A percentile compares a stretch with the other conserved stretches of the same genome.
Evolutionary conservation across 805 yeast genomes (phyloP).

Genomic region (Hanseniaspora valbyensis): DNA sequence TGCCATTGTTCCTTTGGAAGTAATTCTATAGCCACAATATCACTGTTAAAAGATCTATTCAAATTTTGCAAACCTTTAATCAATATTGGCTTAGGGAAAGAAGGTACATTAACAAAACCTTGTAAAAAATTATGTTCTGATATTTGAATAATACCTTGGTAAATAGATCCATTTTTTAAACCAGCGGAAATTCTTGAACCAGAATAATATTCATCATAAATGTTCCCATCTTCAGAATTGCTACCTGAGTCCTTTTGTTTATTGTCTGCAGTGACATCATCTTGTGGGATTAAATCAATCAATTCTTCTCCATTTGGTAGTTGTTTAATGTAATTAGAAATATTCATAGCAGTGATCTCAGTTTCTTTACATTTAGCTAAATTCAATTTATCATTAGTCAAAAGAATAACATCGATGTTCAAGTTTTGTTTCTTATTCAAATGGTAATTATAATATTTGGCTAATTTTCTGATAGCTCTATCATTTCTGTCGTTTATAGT

Average conservation of each 20-base stretch:
- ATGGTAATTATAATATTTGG: constrained; percentile 64
- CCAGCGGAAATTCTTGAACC: constrained; percentile 85
- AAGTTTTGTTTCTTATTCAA: constrained; percentile 28
- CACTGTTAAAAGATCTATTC: constrained; percentile 88
- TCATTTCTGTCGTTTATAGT: constrained; percentile 83
- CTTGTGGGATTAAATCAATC: constrained; percentile 62
- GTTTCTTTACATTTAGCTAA: constrained; percentile 43
- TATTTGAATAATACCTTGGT: constrained; percentile 72
- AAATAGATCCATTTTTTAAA: constrained; percentile 69
- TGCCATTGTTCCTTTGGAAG: constrained; percentile 82
- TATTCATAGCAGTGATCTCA: constrained; percentile 44
- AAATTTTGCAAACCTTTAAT: constrained; percentile 72
- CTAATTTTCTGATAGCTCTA: constrained; percentile 69
- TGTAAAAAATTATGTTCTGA: constrained; percentile 82
- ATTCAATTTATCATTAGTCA: constrained; percentile 73
- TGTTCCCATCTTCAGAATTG: constrained; percentile 34
- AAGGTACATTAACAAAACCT: constrained; percentile 63
- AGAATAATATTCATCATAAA: constrained; percentile 68
- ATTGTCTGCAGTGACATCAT: constrained; percentile 10
- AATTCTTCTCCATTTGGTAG: constrained; percentile 66
- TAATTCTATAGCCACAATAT: constrained; percentile 79
- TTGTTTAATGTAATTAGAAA: constrained; percentile 58
- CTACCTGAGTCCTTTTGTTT: constrained; percentile 21
- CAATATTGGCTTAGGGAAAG: constrained; percentile 70
- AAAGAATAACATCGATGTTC: constrained; percentile 40